phyloP scores from a whole-genome alignment of 169 alveolate genomes.

The Cryptosporidium ryanae region DNA sequence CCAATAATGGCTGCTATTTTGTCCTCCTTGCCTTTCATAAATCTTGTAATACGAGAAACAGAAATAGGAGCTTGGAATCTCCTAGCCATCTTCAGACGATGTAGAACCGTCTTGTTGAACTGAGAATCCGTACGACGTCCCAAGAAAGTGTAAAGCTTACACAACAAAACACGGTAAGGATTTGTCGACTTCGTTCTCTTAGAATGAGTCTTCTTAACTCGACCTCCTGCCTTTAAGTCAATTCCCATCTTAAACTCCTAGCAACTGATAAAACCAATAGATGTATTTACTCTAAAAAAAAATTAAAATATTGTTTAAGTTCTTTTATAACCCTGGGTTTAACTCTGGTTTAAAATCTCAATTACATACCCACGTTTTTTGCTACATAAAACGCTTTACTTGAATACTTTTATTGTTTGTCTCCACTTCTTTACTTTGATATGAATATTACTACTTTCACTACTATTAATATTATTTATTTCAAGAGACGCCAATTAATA shows the following conservation, averaged over 20 bases:
- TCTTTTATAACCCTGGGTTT: neutral
- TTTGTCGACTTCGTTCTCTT: constrained; percentile 89
- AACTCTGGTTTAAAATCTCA: neutral
- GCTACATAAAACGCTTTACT: neutral
- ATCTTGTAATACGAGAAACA: constrained; percentile 90
- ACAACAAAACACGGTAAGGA: constrained; percentile 89
- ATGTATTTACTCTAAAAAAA: constrained; percentile 12
- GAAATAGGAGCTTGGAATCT: constrained; percentile 94
- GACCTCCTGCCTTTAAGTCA: constrained; percentile 90
- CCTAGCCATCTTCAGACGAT: constrained; percentile 92
- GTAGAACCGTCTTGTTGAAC: constrained; percentile 92
- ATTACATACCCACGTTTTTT: neutral
- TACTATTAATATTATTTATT: neutral
- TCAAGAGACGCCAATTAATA: constrained; percentile 45
- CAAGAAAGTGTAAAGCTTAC: constrained; percentile 87
- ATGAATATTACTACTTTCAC: too few relatives aligned
- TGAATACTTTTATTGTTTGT: constrained; percentile 31
- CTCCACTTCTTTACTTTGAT: constrained; percentile 16
- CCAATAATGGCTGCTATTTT: constrained; percentile 96
- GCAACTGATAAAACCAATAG: constrained; percentile 32
- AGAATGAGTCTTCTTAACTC: constrained; percentile 89
- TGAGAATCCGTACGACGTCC: constrained; percentile 93
- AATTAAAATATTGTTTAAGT: neutral
- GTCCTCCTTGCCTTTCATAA: constrained; percentile 89
- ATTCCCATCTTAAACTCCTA: constrained; percentile 83